phyloP scores from a whole-genome alignment of 2,329 filamentous ascomycete genomes.

The Diaporthe citri region DNA sequence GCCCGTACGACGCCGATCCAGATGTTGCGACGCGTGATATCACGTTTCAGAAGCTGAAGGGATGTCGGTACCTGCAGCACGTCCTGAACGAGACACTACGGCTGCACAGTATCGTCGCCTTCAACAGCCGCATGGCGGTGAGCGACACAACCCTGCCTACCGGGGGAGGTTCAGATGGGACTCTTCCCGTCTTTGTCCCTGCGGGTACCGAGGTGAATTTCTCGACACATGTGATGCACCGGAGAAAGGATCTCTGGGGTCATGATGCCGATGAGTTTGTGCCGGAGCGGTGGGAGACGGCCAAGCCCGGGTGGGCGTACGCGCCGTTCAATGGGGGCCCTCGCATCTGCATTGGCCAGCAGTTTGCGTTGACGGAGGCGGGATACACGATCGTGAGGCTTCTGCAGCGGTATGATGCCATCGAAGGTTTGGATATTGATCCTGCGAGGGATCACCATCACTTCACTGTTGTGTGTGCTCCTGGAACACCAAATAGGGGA shows the following conservation, averaged over 20 bases:
- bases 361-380: constrained; percentile 9
- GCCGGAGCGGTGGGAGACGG: constrained; percentile 17
- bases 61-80: constrained; percentile 57
- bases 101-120: constrained; percentile 31
- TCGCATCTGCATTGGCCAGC: not conserved
- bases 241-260: constrained; percentile 20
- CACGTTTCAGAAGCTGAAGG: constrained; percentile 55
- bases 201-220: not conserved
- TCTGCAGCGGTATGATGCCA: not conserved
- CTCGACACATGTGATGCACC: constrained; percentile 13
- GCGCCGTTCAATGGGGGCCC: constrained; percentile 18
- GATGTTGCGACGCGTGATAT: constrained; percentile 43
- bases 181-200: not conserved
- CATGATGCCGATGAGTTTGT: not conserved
- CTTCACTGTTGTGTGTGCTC: constrained; percentile 4
- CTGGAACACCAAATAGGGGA: not conserved
- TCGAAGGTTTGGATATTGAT: not conserved
- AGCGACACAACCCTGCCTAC: not conserved
- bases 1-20: constrained; percentile 19
- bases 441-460: not conserved
- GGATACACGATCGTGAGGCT: not conserved
- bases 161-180: not conserved
- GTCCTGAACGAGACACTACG: constrained; percentile 55
- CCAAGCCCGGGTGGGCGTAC: not conserved
- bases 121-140: constrained; percentile 39